Base-by-base conservation (phyloP, 2,329 filamentous ascomycete species). In the Calonectria honghensis region DNA sequence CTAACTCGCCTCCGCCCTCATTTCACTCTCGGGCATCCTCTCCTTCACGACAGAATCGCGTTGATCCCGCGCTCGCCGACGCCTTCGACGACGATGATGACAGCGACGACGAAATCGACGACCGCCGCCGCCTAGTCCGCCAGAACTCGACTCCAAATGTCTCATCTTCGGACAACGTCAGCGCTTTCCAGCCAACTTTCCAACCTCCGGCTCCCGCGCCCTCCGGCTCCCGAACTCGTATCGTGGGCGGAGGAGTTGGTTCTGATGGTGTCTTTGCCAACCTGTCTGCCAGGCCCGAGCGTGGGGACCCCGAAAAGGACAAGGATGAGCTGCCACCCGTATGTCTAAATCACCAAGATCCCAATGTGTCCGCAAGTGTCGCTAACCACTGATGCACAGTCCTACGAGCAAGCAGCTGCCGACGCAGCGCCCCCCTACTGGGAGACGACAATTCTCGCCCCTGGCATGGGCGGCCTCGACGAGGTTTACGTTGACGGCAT, bases 191-290 rank as follows among this genome's bases (percentile, higher is more conserved):
- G 52, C 68, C 70, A 29, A 70, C 77, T 13, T 51, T 64, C 31
- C 77, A 75, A 20, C 61, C 73, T 16, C 72, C 74, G 63, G 77
- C 73, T 51, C 75, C 77, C 29, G 66, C 77, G 24, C 82, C 80
- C 70, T 86, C 84, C 70, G 86, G 80, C n/a, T 86, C 84, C 39
- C 87, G 91, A 75, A 76, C 80, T 52, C 74, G 77, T 71, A 90
- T 94, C 2, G 92, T 95, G 75, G 94, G 95, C 54, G 91, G 93
- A 68, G 93, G 93, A 31, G 91, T 93, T n/a, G 93, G 94, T 70
- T 96, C 95, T 65, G 97, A 98, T 85, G 97, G 97, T 75, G 97
- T 99, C 32, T 99, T 98, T 86, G 97, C 96, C 70, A 99, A 99
- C 84, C 86, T 99, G 78, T 95, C 92, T 78, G 97, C 97, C 18